Conservation (phyloP, 495 filamentous ascomycete genomes). For the Wilcoxina mikolae region DNA sequence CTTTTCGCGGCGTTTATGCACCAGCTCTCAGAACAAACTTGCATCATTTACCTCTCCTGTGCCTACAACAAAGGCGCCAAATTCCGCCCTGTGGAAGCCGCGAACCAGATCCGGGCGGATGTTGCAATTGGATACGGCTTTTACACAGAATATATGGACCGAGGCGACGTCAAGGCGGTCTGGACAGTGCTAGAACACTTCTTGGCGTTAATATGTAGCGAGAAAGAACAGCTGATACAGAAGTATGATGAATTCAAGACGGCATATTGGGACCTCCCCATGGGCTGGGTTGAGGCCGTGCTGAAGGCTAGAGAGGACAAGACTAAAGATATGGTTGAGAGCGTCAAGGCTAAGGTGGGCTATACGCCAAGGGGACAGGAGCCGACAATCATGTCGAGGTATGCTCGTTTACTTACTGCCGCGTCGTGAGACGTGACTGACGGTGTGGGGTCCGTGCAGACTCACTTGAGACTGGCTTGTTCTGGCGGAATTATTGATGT, state of each 20-base stretch:
- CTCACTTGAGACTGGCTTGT: no score
- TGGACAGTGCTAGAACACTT: constrained; percentile 82
- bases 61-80: constrained; percentile 83
- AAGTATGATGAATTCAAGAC: constrained; percentile 73
- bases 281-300: constrained; percentile 93
- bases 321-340: constrained; percentile 73
- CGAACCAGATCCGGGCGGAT: constrained; percentile 24
- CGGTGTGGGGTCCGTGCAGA: no score
- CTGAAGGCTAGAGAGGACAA: constrained; percentile 80
- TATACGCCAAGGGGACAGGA: constrained; percentile 33
- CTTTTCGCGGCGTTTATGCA: constrained; percentile 48
- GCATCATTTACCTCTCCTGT: constrained; percentile 68
- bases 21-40: constrained; percentile 77
- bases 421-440: no score
- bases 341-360: constrained; percentile 70
- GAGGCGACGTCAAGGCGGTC: constrained; percentile 59
- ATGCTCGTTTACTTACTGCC: not conserved
- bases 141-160: constrained; percentile 25
- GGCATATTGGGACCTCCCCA: constrained; percentile 85
- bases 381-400: constrained; percentile 28
- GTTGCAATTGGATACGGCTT: constrained; percentile 25
- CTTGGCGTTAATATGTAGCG: constrained; percentile 53
- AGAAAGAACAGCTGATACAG: constrained; percentile 57
- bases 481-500: no score
- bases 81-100: constrained; percentile 42